Evolutionary conservation across 805 yeast species (phyloP).

Genomic region (Wickerhamiella kurtzmanii): DNA sequence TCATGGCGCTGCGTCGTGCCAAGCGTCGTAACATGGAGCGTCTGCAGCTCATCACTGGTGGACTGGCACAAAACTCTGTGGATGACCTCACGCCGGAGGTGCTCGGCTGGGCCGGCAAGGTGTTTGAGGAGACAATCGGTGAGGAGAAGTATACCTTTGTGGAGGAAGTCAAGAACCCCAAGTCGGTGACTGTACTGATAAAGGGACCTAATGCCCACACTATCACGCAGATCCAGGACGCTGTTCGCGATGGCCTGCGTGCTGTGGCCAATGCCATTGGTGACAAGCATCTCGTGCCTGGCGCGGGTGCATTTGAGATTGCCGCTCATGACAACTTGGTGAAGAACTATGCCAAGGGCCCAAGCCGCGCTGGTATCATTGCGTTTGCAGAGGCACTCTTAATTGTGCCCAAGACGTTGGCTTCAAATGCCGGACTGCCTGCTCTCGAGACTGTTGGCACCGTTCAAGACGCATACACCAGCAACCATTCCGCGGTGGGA

Average conservation of each 20-base stretch:
- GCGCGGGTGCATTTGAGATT: slow-evolving; percentile 92
- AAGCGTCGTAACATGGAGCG: slow-evolving; percentile 99
- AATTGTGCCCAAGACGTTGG: slow-evolving; percentile 83
- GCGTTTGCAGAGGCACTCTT: slow-evolving; percentile 90
- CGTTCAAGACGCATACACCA: slow-evolving; percentile 72
- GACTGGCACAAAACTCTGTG: slow-evolving; percentile 94
- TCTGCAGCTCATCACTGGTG: slow-evolving; percentile 89
- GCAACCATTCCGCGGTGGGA: slow-evolving; percentile 59
- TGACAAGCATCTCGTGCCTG: slow-evolving; percentile 80
- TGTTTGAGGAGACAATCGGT: slow-evolving; percentile 85
- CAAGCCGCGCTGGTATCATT: slow-evolving; percentile 75
- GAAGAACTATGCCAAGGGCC: slow-evolving; percentile 55
- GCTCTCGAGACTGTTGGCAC: slow-evolving; percentile 76
- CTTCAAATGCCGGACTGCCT: slow-evolving; percentile 87
- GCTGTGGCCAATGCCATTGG: slow-evolving; percentile 84
- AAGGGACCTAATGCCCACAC: slow-evolving; percentile 88
- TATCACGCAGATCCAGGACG: slow-evolving; percentile 86
- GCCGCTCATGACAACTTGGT: slow-evolving; percentile 66
- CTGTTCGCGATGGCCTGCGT: slow-evolving; percentile 92
- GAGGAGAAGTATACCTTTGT: slow-evolving; percentile 96
- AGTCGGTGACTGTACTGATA: slow-evolving; percentile 79
- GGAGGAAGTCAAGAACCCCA: slow-evolving; percentile 76
- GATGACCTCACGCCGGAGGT: slow-evolving; percentile 74
- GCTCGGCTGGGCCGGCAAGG: slow-evolving; percentile 80
- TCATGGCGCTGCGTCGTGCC: slow-evolving; percentile 91